Evolutionary conservation across 352 stramenopile species (phyloP).

Genomic region (Thalassiosira livingstoniorum): DNA sequence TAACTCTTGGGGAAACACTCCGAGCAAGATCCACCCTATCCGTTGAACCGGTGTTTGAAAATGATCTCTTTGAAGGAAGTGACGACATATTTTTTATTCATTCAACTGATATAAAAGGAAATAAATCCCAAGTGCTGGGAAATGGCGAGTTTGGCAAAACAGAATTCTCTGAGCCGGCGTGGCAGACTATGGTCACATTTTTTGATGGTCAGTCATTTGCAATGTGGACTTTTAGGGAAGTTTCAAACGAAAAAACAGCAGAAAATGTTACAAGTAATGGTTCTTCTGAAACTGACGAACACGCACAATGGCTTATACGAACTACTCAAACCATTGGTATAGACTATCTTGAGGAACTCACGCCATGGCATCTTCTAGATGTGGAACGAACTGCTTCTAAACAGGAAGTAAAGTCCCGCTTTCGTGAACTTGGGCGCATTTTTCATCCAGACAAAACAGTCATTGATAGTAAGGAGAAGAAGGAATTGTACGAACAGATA

Average conservation of each 20-base stretch:
- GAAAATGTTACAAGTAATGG: neutral
- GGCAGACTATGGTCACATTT: neutral
- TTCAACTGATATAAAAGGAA: neutral
- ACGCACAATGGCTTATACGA: slow-evolving; percentile 48
- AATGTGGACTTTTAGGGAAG: slow-evolving; percentile 50
- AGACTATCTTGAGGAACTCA: slow-evolving; percentile 49
- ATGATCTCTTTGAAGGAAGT: slow-evolving; percentile 49
- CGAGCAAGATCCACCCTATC: too few relatives aligned
- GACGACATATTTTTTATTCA: slow-evolving; percentile 29
- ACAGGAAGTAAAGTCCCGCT: slow-evolving; percentile 51
- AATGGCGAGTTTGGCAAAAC: slow-evolving; percentile 55
- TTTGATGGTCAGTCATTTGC: slow-evolving; percentile 29
- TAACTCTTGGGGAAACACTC: slow-evolving; percentile 20
- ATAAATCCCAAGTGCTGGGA: neutral
- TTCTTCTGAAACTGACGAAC: slow-evolving; percentile 32
- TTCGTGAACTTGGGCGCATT: slow-evolving; percentile 42
- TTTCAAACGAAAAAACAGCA: neutral
- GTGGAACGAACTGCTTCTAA: slow-evolving; percentile 49
- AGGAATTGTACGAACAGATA: slow-evolving; percentile 54
- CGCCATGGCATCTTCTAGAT: slow-evolving; percentile 60
- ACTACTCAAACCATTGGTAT: slow-evolving; percentile 55
- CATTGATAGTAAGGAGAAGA: slow-evolving; percentile 43
- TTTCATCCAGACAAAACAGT: slow-evolving; percentile 64
- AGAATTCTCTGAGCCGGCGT: slow-evolving; percentile 39
- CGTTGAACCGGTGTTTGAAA: slow-evolving; percentile 39